phyloP scores from a whole-genome alignment of 2,329 filamentous ascomycete species.

The Botrytis sinoallii region DNA sequence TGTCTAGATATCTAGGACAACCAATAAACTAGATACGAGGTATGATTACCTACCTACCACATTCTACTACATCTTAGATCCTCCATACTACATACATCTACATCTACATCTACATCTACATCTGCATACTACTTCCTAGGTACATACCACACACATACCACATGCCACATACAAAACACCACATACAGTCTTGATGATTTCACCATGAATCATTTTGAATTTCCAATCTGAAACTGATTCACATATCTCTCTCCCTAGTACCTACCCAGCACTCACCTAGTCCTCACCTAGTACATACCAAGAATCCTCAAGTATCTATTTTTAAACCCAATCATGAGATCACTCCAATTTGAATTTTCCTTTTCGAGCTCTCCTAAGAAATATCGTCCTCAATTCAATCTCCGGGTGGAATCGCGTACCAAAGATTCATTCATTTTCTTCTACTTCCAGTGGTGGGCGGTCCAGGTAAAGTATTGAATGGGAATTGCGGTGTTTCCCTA shows the following conservation, averaged over 20 bases:
- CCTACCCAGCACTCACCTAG: neutral
- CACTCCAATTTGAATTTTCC: neutral
- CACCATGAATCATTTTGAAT: constrained; percentile 1
- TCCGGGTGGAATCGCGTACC: constrained; percentile 1
- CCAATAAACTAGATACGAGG: neutral
- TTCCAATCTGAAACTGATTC: constrained; percentile 8
- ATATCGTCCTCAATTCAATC: neutral
- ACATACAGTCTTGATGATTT: neutral
- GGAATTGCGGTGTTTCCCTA: constrained; percentile 2
- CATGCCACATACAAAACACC: neutral
- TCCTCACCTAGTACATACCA: too few relatives aligned
- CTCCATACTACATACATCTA: neutral
- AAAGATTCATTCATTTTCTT: neutral
- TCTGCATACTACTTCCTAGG: too few relatives aligned
- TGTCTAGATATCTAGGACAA: neutral
- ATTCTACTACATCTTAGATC: too few relatives aligned
- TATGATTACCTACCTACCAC: too few relatives aligned
- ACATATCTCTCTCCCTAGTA: neutral
- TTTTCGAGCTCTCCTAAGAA: neutral
- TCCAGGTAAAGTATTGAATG: neutral
- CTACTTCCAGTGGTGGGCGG: neutral
- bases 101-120: too few relatives aligned
- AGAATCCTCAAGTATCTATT: neutral
- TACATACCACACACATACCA: too few relatives aligned
- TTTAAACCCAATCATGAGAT: constrained; percentile 1